A percentile compares a stretch with the other conserved stretches of the same genome.
These are phyloP conservation scores for Sinapis alba DNA, from an alignment of 441 rosid species.

Conservation along the genomic window DNA sequence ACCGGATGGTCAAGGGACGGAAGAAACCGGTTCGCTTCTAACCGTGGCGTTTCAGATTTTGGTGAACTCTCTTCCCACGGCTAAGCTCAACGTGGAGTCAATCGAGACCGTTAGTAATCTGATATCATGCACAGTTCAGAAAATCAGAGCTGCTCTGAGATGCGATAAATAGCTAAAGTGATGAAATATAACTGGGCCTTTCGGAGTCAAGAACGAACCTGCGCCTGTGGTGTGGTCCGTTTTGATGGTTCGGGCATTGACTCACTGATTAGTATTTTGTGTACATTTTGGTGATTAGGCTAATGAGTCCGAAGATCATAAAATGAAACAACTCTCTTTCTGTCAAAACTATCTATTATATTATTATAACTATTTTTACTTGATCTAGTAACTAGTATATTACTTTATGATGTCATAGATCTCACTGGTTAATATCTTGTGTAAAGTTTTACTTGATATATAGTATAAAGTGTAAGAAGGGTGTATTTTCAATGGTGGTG, in stretches of 20 bases:
- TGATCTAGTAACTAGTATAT: background rate
- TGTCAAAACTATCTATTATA: background rate
- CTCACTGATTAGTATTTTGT: background rate
- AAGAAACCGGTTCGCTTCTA: slow-evolving; percentile 64
- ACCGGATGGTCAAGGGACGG: slow-evolving; percentile 46
- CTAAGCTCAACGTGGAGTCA: slow-evolving; percentile 84
- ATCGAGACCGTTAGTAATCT: slow-evolving; percentile 86
- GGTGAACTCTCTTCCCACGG: slow-evolving; percentile 76
- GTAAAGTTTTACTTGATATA: background rate
- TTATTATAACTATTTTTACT: background rate
- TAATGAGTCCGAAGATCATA: background rate
- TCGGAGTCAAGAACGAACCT: slow-evolving; percentile 29
- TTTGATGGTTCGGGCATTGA: slow-evolving; percentile 34
- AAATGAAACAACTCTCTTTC: background rate
- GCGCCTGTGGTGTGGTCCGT: background rate
- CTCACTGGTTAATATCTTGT: too few species aligned
- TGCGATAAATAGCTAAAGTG: slow-evolving; percentile 17
- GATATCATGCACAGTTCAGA: slow-evolving; percentile 83
- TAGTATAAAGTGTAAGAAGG: background rate
- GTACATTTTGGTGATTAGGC: slow-evolving; percentile 15
- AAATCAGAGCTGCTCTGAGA: slow-evolving; percentile 48
- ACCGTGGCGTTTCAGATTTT: slow-evolving; percentile 62
- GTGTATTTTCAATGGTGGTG: background rate
- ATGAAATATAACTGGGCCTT: background rate
- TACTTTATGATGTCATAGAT: too few species aligned